These are phyloP conservation scores for Polygonum maritimum DNA, from an alignment of 148 eudicot species.

Conservation along the genomic window DNA sequence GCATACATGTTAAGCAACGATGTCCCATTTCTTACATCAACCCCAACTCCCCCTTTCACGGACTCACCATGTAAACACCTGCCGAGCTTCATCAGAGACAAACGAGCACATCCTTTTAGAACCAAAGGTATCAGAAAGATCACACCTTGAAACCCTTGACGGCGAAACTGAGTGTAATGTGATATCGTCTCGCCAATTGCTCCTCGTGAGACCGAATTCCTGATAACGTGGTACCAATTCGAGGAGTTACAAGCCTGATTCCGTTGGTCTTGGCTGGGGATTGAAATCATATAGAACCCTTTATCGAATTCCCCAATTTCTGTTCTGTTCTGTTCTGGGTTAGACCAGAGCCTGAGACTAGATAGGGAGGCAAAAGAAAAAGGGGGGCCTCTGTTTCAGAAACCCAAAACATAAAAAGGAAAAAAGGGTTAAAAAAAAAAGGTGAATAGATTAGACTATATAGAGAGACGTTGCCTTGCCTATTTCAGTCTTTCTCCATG, in stretches of 20 bases:
- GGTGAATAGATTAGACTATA: background rate
- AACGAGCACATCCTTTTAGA: background rate
- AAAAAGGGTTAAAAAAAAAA: background rate
- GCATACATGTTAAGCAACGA: constrained; percentile 48
- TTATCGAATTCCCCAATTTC: background rate
- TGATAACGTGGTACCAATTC: too few relatives aligned
- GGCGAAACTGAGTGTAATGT: background rate
- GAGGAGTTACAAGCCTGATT: background rate
- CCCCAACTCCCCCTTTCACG: constrained; percentile 9
- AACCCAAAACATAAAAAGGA: background rate
- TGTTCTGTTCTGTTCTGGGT: too few relatives aligned
- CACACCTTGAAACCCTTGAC: background rate
- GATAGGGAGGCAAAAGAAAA: background rate
- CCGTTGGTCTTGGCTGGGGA: background rate
- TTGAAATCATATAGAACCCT: background rate
- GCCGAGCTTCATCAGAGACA: background rate
- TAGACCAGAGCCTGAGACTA: background rate
- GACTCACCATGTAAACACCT: constrained; percentile 1
- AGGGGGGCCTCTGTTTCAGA: background rate
- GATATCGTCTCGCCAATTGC: background rate
- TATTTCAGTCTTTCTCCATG: constrained; percentile 3
- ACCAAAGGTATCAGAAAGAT: background rate
- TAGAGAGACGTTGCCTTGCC: constrained; percentile 9
- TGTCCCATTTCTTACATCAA: constrained; percentile 33
- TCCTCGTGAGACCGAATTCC: background rate